Evolutionary conservation across 2,329 filamentous ascomycete genomes (phyloP).

Genomic region (Fusarium odoratissimum): DNA sequence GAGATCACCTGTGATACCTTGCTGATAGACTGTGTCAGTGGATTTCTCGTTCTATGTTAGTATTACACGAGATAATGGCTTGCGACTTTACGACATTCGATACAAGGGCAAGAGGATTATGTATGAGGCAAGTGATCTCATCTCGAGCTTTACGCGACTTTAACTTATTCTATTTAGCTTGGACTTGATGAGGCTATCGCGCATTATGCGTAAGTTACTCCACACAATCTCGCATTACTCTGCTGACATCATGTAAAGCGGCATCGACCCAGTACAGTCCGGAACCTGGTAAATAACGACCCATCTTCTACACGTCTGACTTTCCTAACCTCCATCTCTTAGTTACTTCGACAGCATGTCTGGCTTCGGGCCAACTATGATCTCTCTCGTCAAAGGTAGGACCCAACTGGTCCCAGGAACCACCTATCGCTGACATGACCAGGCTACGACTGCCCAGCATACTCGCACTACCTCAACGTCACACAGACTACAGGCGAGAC

Average conservation of each 20-base stretch:
- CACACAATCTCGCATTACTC: fast-evolving
- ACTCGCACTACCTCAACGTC: background rate
- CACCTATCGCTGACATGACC: fast-evolving
- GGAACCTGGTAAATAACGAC: background rate
- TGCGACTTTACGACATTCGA: background rate
- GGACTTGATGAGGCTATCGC: constrained; percentile 6
- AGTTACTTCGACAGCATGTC: constrained; percentile 9
- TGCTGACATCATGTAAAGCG: background rate
- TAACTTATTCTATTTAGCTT: background rate
- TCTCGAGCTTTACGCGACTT: fast-evolving
- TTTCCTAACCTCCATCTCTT: background rate
- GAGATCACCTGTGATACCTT: fast-evolving
- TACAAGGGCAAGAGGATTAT: constrained; percentile 1
- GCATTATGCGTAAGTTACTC: background rate
- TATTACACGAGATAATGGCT: background rate
- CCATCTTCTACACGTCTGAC: fast-evolving
- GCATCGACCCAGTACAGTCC: background rate
- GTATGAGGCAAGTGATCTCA: background rate
- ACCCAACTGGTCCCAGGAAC: fast-evolving
- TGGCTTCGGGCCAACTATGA: background rate
- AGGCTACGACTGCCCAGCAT: constrained; percentile 1
- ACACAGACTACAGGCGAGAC: background rate
- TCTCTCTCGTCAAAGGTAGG: constrained; percentile 7
- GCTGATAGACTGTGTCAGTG: background rate
- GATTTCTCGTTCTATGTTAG: background rate